Percentiles rank a stretch among this genome's conserved stretches.
These are phyloP conservation scores for Malassezia obtusa DNA, from an alignment of 1,284 basidiomycete genomes.

Conservation along the genomic window DNA sequence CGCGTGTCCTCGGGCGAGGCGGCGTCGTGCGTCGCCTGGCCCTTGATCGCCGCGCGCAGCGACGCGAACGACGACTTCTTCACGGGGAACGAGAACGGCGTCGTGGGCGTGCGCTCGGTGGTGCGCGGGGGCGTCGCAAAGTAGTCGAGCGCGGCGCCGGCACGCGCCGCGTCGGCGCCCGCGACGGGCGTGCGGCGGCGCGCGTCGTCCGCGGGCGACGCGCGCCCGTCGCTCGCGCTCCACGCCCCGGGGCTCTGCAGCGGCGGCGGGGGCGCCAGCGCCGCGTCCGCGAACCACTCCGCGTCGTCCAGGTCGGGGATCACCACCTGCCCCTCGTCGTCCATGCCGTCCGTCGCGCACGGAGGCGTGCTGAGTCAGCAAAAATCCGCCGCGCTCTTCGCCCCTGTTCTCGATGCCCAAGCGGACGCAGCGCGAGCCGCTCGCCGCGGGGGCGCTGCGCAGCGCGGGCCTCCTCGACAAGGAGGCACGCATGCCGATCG, in stretches of 20 bases:
- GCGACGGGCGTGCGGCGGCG: background rate
- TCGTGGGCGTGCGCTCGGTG: background rate
- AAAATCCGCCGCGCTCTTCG: too few relatives aligned
- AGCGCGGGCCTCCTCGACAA: constrained; percentile 10
- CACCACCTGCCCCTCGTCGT: constrained; percentile 29
- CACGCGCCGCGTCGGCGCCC: background rate
- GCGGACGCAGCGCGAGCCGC: constrained; percentile 11
- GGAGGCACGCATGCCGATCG: constrained; percentile 9
- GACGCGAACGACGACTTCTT: constrained; percentile 20
- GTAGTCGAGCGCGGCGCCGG: constrained; percentile 4
- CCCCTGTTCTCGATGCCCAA: constrained; percentile 9
- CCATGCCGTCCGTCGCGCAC: constrained; percentile 1
- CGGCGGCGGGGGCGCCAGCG: constrained; percentile 17
- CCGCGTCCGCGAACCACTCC: constrained; percentile 21
- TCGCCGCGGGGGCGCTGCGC: constrained; percentile 12
- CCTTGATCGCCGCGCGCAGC: constrained; percentile 18
- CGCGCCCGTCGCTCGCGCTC: background rate
- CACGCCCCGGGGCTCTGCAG: constrained; percentile 19
- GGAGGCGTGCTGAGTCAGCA: background rate
- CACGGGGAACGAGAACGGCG: constrained; percentile 17
- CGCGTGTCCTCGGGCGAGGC: background rate
- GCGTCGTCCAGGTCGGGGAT: constrained; percentile 45
- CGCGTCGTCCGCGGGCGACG: background rate
- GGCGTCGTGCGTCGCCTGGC: constrained; percentile 1
- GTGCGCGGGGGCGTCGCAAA: constrained; percentile 7